phyloP scores from a whole-genome alignment of 192 early-diverging fungal species.

The Linnemannia schmuckeri region DNA sequence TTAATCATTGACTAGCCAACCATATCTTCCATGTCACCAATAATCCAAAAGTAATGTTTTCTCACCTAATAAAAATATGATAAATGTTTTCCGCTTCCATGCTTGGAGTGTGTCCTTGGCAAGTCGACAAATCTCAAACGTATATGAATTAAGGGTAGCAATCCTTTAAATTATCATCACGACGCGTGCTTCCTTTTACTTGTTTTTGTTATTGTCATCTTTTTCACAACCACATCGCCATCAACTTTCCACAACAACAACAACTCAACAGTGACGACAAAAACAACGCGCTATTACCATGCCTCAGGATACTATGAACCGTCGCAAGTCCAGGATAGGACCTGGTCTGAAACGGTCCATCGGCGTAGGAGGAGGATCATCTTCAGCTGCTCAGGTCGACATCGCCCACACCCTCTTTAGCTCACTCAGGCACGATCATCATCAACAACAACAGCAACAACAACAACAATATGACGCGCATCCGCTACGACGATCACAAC shows the following conservation, averaged over 20 bases:
- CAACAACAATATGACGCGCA: conserved; percentile 16
- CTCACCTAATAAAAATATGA: too few relatives aligned
- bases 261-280: background rate
- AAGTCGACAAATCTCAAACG: too few relatives aligned
- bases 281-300: background rate
- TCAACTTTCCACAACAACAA: background rate
- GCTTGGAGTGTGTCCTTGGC: too few relatives aligned
- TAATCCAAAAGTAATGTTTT: background rate
- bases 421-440: conserved; percentile 15
- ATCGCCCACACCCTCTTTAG: conserved; percentile 14
- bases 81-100: too few relatives aligned
- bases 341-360: conserved; percentile 42
- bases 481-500: conserved; percentile 36
- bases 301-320: conserved; percentile 24
- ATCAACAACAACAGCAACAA: conserved; percentile 1
- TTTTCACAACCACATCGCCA: background rate
- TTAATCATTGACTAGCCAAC: conserved; percentile 1
- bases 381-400: background rate
- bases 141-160: too few relatives aligned
- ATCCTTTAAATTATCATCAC: too few relatives aligned
- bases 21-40: conserved; percentile 4
- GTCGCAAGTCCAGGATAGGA: conserved; percentile 44
- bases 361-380: conserved; percentile 23
- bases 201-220: background rate
- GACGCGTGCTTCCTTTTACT: background rate